These are phyloP conservation scores for Codiaeum variegatum DNA, from an alignment of 441 rosid genomes.

Conservation along the genomic window DNA sequence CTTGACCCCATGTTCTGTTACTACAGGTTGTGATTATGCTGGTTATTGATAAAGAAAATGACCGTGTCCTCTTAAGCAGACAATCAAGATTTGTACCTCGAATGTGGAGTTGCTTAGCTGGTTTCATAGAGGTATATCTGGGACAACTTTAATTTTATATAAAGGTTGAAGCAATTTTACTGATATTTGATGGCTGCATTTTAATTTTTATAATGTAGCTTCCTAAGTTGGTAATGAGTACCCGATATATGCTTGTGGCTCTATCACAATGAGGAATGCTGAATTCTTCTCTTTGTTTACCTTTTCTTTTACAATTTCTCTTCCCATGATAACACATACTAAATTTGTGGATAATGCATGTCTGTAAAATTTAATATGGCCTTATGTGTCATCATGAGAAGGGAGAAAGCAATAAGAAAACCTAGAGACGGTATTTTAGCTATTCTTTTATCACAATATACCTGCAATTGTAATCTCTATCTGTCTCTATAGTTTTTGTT, in stretches of 20 bases:
- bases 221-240: no score
- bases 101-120: slow-evolving; percentile 97
- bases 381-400: no score
- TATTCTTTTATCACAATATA: neutral
- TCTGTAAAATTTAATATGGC: no score
- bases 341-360: no score
- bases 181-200: no score
- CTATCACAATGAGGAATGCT: no score
- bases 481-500: slow-evolving; percentile 6
- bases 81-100: slow-evolving; percentile 75
- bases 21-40: slow-evolving; percentile 90
- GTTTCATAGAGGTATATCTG: slow-evolving; percentile 77
- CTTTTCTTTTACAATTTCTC: no score
- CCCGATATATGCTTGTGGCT: neutral
- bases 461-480: neutral
- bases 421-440: no score
- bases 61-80: slow-evolving; percentile 69
- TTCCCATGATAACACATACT: no score
- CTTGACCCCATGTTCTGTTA: slow-evolving; percentile 4
- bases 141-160: neutral
- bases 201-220: no score
- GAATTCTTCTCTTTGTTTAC: no score
- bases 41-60: slow-evolving; percentile 80
- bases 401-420: no score
- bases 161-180: neutral